Conservation (phyloP, 148 eudicot genomes). For the Diospyros kaki region DNA sequence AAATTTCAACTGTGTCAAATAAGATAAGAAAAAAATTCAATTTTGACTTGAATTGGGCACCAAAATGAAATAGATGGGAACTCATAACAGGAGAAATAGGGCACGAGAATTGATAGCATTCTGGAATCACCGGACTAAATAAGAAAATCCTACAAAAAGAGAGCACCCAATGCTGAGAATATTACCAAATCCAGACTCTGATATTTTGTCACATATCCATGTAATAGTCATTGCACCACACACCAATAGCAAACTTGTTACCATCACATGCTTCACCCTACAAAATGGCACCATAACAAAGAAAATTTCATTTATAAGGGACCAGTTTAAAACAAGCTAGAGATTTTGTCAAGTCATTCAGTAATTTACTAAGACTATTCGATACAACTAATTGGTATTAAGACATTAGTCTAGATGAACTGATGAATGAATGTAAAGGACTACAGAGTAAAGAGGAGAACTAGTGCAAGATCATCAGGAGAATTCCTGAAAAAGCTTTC, state of each 20-base stretch:
- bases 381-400: neutral
- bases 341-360: neutral
- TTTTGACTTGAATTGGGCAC: neutral
- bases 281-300: constrained; percentile 12
- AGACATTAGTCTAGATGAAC: neutral
- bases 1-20: neutral
- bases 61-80: neutral
- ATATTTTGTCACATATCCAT: constrained; percentile 92
- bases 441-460: neutral
- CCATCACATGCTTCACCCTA: constrained; percentile 87
- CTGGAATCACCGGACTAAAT: neutral
- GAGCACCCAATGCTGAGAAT: neutral
- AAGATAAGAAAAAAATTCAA: neutral
- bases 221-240: constrained; percentile 90
- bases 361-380: neutral
- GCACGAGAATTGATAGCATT: neutral
- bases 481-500: neutral
- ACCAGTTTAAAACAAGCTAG: neutral
- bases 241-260: constrained; percentile 70
- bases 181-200: constrained; percentile 94
- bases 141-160: neutral
- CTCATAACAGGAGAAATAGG: neutral
- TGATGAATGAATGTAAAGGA: neutral
- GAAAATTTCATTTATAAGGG: neutral
- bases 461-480: neutral